Percentiles rank a stretch among this genome's conserved stretches.
Conservation (phyloP, 176 grass and related monocot genomes). For the Hordeum vulgare region DNA sequence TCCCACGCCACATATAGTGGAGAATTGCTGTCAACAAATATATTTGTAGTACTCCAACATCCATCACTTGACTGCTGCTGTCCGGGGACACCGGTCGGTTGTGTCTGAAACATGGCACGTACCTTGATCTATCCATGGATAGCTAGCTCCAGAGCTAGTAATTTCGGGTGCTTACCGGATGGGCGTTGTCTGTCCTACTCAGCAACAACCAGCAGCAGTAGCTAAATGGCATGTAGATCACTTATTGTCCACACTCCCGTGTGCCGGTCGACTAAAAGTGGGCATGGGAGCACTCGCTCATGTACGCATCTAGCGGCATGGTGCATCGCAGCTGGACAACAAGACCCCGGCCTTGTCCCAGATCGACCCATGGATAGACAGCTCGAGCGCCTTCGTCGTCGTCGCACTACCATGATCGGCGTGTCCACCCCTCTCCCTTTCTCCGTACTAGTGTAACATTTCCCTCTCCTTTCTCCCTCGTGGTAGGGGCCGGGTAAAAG, state of each 20-base stretch:
- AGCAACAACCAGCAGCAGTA: not conserved
- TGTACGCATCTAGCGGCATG: not conserved
- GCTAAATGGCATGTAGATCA: not conserved
- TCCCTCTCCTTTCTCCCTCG: not conserved
- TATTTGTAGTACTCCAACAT: not conserved
- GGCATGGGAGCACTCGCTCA: not conserved
- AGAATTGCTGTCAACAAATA: not conserved
- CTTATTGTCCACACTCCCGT: not conserved
- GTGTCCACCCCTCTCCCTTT: too few species aligned
- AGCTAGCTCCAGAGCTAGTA: not conserved
- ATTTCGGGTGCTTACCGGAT: not conserved
- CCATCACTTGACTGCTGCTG: not conserved
- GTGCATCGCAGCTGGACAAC: not conserved
- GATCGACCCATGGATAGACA: not conserved
- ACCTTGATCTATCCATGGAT: not conserved
- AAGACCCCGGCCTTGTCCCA: not conserved
- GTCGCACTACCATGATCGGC: too few species aligned
- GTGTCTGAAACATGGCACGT: not conserved
- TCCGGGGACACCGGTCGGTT: not conserved
- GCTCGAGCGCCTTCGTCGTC: too few species aligned
- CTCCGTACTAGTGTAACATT: too few species aligned
- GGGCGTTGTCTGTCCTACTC: not conserved
- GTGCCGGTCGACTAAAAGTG: not conserved
- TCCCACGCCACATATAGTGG: not conserved
- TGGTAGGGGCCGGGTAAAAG: constrained; percentile 21